These are phyloP conservation scores for Orbilia brochopaga DNA, from an alignment of 2,329 filamentous ascomycete genomes.

Conservation along the genomic window DNA sequence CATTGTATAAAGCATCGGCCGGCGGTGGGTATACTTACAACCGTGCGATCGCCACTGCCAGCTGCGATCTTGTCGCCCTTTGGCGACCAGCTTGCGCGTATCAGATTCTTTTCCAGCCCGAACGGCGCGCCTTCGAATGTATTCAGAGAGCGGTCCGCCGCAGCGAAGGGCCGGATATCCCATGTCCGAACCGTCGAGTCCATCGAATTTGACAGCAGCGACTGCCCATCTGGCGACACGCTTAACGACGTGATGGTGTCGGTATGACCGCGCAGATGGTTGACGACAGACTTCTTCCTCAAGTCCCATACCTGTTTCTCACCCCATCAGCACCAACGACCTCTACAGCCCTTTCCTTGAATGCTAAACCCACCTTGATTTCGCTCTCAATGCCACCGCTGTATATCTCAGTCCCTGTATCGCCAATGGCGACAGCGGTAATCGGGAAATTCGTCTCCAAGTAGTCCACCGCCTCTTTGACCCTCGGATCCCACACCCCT, in stretches of 20 bases:
- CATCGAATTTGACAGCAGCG: constrained; percentile 87
- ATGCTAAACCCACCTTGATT: constrained; percentile 68
- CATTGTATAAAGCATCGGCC: background rate
- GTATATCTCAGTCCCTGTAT: constrained; percentile 94
- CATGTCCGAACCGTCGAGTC: constrained; percentile 93
- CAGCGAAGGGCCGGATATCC: constrained; percentile 95
- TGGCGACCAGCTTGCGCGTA: constrained; percentile 86
- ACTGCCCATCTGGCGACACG: constrained; percentile 91
- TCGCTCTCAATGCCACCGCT: constrained; percentile 95
- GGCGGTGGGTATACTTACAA: constrained; percentile 61
- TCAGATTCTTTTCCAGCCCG: constrained; percentile 88
- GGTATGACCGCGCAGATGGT: constrained; percentile 84
- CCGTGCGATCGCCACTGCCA: constrained; percentile 87
- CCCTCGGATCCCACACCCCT: constrained; percentile 92
- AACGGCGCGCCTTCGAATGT: constrained; percentile 80
- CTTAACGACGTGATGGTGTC: constrained; percentile 90
- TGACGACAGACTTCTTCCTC: constrained; percentile 85
- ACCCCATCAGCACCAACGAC: too few species aligned
- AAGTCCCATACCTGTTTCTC: constrained; percentile 75
- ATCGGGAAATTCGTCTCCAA: constrained; percentile 91
- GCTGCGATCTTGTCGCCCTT: constrained; percentile 85
- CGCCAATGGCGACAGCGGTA: constrained; percentile 86
- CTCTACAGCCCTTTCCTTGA: background rate
- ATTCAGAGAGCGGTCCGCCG: constrained; percentile 68
- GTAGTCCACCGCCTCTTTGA: constrained; percentile 85